phyloP scores from a whole-genome alignment of 805 yeast genomes.

The Brettanomyces bruxellensis region DNA sequence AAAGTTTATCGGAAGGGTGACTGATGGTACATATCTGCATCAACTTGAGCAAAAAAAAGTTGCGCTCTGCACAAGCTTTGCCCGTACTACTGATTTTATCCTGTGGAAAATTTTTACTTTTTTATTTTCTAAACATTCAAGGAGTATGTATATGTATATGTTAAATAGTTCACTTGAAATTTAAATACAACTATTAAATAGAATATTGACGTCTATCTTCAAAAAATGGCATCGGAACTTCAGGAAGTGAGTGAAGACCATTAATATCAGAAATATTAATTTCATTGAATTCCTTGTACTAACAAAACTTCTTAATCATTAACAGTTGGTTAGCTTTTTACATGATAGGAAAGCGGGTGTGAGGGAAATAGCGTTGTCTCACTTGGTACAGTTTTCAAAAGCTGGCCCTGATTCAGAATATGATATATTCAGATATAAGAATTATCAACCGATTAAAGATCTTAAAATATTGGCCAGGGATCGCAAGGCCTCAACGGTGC shows the following conservation, averaged over 20 bases:
- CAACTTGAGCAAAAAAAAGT: too few relatives aligned
- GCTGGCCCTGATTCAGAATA: constrained; percentile 50
- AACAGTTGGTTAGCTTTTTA: constrained; percentile 50
- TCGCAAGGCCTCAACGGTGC: constrained; percentile 44
- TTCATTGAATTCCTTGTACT: background rate
- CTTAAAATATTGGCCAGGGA: constrained; percentile 52
- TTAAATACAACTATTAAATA: too few relatives aligned
- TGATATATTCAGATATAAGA: constrained; percentile 58
- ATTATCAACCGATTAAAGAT: constrained; percentile 63
- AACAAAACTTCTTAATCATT: background rate
- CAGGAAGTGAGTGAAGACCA: constrained; percentile 33
- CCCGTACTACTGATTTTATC: too few relatives aligned
- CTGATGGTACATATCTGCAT: too few relatives aligned
- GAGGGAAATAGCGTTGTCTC: constrained; percentile 75
- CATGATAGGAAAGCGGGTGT: constrained; percentile 77
- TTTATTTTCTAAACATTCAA: background rate
- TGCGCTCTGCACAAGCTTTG: too few relatives aligned
- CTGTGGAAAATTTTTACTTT: background rate
- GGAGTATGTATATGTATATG: too few relatives aligned
- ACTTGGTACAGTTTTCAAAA: constrained; percentile 71
- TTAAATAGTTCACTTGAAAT: too few relatives aligned
- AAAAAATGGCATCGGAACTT: constrained; percentile 39
- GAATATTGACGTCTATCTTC: background rate
- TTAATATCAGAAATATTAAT: background rate
- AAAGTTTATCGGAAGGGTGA: constrained; percentile 12